These are phyloP conservation scores for Epichloe brachyelytri DNA, from an alignment of 2,329 filamentous ascomycete species.

Conservation along the genomic window DNA sequence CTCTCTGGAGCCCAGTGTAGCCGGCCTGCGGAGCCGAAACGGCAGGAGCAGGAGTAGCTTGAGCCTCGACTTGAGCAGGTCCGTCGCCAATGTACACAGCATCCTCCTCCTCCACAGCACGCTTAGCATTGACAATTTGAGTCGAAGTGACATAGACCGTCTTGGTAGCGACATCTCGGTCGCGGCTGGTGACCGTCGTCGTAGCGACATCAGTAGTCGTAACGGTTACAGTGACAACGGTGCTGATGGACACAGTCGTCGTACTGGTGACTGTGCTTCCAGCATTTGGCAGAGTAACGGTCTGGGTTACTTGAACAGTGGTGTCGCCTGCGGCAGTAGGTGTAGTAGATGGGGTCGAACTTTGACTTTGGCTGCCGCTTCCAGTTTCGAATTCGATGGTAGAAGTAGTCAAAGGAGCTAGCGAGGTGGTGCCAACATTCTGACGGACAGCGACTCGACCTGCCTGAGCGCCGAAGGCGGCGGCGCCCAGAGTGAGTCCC, in stretches of 20 bases:
- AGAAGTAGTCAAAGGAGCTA: background rate
- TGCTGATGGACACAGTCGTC: conserved; percentile 16
- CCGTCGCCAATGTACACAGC: background rate
- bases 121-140: conserved; percentile 20
- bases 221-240: conserved; percentile 20
- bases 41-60: conserved; percentile 8
- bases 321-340: conserved; percentile 11
- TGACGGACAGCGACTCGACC: conserved; percentile 3
- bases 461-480: conserved; percentile 11
- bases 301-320: conserved; percentile 18
- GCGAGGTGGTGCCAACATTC: background rate
- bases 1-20: conserved; percentile 7
- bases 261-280: conserved; percentile 16
- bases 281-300: conserved; percentile 15
- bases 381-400: background rate
- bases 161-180: conserved; percentile 22
- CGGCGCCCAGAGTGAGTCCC: conserved; percentile 12
- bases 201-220: conserved; percentile 24
- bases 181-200: conserved; percentile 22
- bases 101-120: conserved; percentile 10
- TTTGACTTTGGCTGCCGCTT: conserved; percentile 5
- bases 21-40: conserved; percentile 8
- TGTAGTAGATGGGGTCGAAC: conserved; percentile 5
- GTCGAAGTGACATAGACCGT: conserved; percentile 24
- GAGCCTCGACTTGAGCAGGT: conserved; percentile 9